Evolutionary conservation across 2,329 filamentous ascomycete species (phyloP).

Genomic region (Lasiodiplodia gonubiensis): DNA sequence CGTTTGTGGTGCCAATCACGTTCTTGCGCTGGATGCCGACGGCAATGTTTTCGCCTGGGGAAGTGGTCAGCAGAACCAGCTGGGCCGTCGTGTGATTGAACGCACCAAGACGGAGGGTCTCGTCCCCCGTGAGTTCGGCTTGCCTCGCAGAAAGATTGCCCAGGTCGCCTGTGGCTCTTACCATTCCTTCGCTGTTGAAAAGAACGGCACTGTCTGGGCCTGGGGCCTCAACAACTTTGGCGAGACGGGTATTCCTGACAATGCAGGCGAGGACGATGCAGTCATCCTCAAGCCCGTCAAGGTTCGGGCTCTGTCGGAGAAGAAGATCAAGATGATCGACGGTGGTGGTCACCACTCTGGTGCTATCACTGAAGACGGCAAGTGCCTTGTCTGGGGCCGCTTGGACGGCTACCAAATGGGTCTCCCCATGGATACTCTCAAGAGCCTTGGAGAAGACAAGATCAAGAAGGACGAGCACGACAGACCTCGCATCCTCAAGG

Average conservation of each 20-base stretch:
- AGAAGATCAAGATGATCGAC: constrained; percentile 69
- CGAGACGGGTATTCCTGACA: constrained; percentile 71
- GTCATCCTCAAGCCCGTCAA: constrained; percentile 70
- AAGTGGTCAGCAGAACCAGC: constrained; percentile 72
- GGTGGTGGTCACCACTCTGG: constrained; percentile 79
- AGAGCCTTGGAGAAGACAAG: constrained; percentile 60
- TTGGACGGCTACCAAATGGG: constrained; percentile 64
- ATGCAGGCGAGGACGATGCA: constrained; percentile 70
- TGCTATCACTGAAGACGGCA: constrained; percentile 58
- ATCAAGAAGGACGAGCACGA: constrained; percentile 68
- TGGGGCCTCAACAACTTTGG: constrained; percentile 91
- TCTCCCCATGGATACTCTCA: constrained; percentile 49
- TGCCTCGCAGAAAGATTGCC: constrained; percentile 61
- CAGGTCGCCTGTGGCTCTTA: constrained; percentile 75
- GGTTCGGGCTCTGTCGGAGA: constrained; percentile 67
- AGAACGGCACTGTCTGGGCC: constrained; percentile 72
- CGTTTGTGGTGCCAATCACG: constrained; percentile 72
- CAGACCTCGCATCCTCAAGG: constrained; percentile 72
- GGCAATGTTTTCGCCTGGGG: constrained; percentile 74
- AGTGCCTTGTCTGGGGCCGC: constrained; percentile 66
- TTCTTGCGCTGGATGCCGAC: constrained; percentile 69
- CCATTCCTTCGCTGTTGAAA: constrained; percentile 78
- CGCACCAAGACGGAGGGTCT: constrained; percentile 61
- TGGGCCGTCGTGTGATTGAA: constrained; percentile 69
- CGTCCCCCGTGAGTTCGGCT: constrained; percentile 62